A percentile compares a stretch with the other conserved stretches of the same genome.
Conservation (phyloP, 108 stramenopile species). For the Cyclotella cryptica region DNA sequence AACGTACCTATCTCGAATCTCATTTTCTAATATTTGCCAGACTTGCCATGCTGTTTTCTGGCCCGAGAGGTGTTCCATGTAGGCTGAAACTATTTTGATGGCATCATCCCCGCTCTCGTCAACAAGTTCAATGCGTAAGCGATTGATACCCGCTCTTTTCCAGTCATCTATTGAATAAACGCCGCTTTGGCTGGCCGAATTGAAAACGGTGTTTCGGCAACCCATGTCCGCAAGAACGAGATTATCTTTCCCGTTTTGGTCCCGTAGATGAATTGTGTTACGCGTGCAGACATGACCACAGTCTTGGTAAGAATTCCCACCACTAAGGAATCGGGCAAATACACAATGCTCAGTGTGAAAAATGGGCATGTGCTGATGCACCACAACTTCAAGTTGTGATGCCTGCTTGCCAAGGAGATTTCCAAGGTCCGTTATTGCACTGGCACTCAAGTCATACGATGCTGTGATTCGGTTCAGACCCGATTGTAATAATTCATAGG, state of each 20-base stretch:
- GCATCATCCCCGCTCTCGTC: constrained; percentile 67
- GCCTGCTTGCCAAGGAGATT: constrained; percentile 38
- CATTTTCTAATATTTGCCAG: constrained; percentile 52
- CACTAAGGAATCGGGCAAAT: constrained; percentile 71
- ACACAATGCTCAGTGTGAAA: constrained; percentile 88
- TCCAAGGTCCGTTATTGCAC: constrained; percentile 66
- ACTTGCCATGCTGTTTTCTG: constrained; percentile 38
- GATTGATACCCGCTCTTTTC: constrained; percentile 58
- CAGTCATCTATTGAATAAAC: constrained; percentile 55
- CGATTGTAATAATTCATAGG: constrained; percentile 59
- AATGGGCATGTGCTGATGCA: constrained; percentile 77
- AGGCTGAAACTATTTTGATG: constrained; percentile 54
- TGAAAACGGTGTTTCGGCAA: constrained; percentile 84
- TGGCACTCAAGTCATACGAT: constrained; percentile 69
- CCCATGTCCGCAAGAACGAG: constrained; percentile 87
- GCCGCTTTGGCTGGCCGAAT: constrained; percentile 70
- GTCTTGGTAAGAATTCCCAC: constrained; percentile 76
- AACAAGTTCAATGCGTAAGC: constrained; percentile 74
- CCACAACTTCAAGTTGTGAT: constrained; percentile 66
- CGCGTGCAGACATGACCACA: constrained; percentile 84
- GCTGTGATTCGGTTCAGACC: constrained; percentile 66
- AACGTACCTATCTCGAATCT: constrained; percentile 38
- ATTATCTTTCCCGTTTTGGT: constrained; percentile 73
- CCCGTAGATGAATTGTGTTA: constrained; percentile 77
- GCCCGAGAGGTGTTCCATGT: constrained; percentile 48